phyloP scores from a whole-genome alignment of 208 protist genomes.

The Jaenimonas drosophilae region DNA sequence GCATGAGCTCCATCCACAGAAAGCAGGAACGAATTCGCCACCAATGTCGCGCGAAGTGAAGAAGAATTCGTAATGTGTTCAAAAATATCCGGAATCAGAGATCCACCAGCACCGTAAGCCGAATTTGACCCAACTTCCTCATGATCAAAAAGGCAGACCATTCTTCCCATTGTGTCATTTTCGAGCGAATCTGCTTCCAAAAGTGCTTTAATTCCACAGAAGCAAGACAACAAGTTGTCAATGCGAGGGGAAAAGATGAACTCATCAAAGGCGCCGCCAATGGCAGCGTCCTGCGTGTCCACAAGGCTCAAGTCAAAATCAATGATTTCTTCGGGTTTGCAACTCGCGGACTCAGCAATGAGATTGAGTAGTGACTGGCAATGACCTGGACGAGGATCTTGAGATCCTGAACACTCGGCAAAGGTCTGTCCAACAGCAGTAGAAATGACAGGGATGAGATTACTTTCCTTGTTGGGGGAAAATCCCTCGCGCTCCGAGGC shows the following conservation, averaged over 20 bases:
- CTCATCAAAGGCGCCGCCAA: conserved; percentile 91
- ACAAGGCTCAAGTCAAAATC: conserved; percentile 95
- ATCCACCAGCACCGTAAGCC: conserved; percentile 63
- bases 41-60: conserved; percentile 41
- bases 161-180: conserved; percentile 69
- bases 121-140: conserved; percentile 85
- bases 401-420: too few relatives aligned
- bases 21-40: conserved; percentile 89
- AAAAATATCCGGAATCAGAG: conserved; percentile 69
- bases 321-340: conserved; percentile 72
- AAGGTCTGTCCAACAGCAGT: too few relatives aligned
- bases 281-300: conserved; percentile 85
- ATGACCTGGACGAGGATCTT: conserved; percentile 21
- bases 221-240: conserved; percentile 95
- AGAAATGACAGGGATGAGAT: conserved; percentile 90
- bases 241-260: conserved; percentile 94
- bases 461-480: conserved; percentile 92
- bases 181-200: conserved; percentile 23
- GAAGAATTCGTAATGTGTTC: conserved; percentile 34
- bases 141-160: conserved; percentile 88
- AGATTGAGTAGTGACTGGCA: conserved; percentile 66
- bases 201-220: conserved; percentile 82
- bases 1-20: conserved; percentile 96
- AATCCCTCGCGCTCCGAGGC: conserved; percentile 73
- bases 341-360: conserved; percentile 49